Evolutionary conservation across 352 stramenopile genomes (phyloP).

Genomic region (Phytophthora ohioensis): DNA sequence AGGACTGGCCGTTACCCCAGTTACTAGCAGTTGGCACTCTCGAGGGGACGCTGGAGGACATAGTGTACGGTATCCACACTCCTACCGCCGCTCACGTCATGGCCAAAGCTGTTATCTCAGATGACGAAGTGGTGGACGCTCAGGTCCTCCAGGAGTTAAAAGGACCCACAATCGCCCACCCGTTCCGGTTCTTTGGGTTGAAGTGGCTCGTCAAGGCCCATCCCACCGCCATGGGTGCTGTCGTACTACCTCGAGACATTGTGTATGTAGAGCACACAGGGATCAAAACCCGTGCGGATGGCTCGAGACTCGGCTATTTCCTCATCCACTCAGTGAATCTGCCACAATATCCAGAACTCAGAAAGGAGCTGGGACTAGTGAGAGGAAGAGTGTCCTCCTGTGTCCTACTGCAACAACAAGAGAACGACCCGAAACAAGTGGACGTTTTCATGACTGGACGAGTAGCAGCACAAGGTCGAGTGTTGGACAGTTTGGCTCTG

Average conservation of each 20-base stretch:
- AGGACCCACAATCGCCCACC: constrained; percentile 44
- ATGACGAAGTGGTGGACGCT: constrained; percentile 54
- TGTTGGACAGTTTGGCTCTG: constrained; percentile 52
- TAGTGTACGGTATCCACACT: constrained; percentile 64
- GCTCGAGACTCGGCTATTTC: constrained; percentile 48
- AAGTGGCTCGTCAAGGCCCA: constrained; percentile 60
- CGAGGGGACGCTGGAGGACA: constrained; percentile 51
- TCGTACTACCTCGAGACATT: constrained; percentile 46
- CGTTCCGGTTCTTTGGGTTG: constrained; percentile 62
- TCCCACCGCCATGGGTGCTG: constrained; percentile 25
- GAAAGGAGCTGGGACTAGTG: constrained; percentile 42
- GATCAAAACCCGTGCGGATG: constrained; percentile 33
- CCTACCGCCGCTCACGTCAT: constrained; percentile 47
- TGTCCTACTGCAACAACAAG: constrained; percentile 44
- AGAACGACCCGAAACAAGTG: constrained; percentile 33
- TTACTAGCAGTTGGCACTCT: constrained; percentile 42
- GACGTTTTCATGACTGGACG: constrained; percentile 59
- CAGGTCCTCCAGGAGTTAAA: constrained; percentile 50
- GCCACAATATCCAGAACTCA: constrained; percentile 43
- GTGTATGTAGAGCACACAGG: constrained; percentile 45
- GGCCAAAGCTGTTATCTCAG: constrained; percentile 45
- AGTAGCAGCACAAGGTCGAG: constrained; percentile 52
- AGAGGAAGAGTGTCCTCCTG: constrained; percentile 52
- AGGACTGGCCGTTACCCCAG: constrained; percentile 40
- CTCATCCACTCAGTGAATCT: constrained; percentile 58